A percentile compares a stretch with the other conserved stretches of the same genome.
Conservation (phyloP, 768 basidiomycete genomes). For the Auricularia cornea region DNA sequence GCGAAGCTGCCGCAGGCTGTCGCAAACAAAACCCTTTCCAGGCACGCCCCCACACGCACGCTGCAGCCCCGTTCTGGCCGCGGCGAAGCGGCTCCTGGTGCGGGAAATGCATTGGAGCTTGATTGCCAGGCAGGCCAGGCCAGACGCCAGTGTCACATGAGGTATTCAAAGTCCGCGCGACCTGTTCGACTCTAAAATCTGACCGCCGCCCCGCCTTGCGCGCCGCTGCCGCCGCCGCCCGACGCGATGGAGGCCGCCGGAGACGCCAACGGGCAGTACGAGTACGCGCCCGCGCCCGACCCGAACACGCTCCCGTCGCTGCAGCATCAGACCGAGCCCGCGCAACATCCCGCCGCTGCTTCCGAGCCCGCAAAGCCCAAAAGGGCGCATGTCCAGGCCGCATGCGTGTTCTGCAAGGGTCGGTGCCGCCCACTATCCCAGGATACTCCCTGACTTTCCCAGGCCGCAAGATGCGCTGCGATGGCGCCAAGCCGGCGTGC, state of each 20-base stretch:
- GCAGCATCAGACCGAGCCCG: not conserved
- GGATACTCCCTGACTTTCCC: not conserved
- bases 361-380: not conserved
- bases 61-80: not conserved
- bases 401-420: not conserved
- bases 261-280: not conserved
- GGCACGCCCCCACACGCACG: not conserved
- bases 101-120: too few relatives aligned
- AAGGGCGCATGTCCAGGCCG: not conserved
- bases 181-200: not conserved
- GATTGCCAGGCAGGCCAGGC: too few relatives aligned
- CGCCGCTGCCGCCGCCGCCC: not conserved
- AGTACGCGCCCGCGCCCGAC: not conserved
- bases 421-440: not conserved
- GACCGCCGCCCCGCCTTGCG: not conserved
- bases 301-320: not conserved
- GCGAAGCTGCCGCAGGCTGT: not conserved
- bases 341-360: not conserved
- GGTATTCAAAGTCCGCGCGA: not conserved
- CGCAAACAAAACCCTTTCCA: not conserved
- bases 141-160: too few relatives aligned
- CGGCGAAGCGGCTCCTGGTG: too few relatives aligned
- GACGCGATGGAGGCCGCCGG: not conserved
- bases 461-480: slow-evolving; percentile 2
- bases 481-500: not conserved